These are phyloP conservation scores for Monilinia vaccinii-corymbosi DNA, from an alignment of 2,329 filamentous ascomycete genomes.

Conservation along the genomic window DNA sequence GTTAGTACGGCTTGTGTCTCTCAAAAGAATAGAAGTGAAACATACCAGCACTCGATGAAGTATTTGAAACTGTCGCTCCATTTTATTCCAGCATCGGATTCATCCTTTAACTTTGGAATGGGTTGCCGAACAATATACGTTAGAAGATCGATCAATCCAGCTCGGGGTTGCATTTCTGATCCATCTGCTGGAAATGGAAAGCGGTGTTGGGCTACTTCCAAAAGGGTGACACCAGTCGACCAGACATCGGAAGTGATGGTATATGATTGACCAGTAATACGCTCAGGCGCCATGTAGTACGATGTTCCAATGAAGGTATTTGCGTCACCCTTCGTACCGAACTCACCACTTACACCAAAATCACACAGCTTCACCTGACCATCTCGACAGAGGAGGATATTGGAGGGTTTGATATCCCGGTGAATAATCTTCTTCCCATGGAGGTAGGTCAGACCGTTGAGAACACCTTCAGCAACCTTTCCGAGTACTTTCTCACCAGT, in stretches of 20 bases:
- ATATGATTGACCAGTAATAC: slow-evolving; percentile 95
- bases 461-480: slow-evolving; percentile 90
- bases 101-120: slow-evolving; percentile 92
- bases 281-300: slow-evolving; percentile 98
- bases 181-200: slow-evolving; percentile 98
- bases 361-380: slow-evolving; percentile 97
- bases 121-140: slow-evolving; percentile 96
- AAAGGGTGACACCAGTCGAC: slow-evolving; percentile 90
- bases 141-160: slow-evolving; percentile 85
- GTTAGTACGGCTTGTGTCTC: slow-evolving; percentile 11
- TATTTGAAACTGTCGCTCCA: slow-evolving; percentile 99
- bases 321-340: slow-evolving; percentile 95
- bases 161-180: slow-evolving; percentile 87
- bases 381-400: slow-evolving; percentile 85
- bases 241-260: slow-evolving; percentile 98
- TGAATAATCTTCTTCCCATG: slow-evolving; percentile 97
- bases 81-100: slow-evolving; percentile 77
- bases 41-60: slow-evolving; percentile 98
- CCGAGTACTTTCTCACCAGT: slow-evolving; percentile 96
- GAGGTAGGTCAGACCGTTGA: slow-evolving; percentile 89
- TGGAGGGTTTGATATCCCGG: slow-evolving; percentile 96
- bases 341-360: slow-evolving; percentile 95
- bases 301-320: slow-evolving; percentile 98
- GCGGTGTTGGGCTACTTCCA: slow-evolving; percentile 98
- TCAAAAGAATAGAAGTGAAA: slow-evolving; percentile 26